Base-by-base conservation (phyloP, 176 grass and related monocot species). In the Eleusine coracana region DNA sequence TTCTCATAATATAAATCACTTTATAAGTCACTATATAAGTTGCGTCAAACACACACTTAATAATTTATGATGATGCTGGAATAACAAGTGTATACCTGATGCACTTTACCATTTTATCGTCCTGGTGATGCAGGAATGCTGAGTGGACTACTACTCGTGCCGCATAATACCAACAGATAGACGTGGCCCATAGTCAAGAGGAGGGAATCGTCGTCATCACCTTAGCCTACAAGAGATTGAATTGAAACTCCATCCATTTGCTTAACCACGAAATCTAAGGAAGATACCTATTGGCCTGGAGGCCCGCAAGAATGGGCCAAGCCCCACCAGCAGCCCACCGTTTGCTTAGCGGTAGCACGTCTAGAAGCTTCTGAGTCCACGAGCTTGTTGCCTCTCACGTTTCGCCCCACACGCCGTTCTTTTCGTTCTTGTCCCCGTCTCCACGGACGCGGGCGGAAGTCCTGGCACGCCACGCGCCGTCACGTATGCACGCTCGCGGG, bases 311-410 rank as follows among this genome's bases (percentile, higher is more conserved):
- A 37, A 40, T 28, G 36, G 48, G 11, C 13, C 65, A 28, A 68
- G n/a, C 66, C 78, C 31, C 31, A 34, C 31, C 49, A 58, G 25
- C 76, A 68, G 34, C 21, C 78, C 65, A 40, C 40, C 75, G 48
- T 41, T 8, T 6, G 10, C 21, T 79, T 49, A 34, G 31, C 31
- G 31, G 31, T 23, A 25, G 15, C 16, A 27, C 66, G 50, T 28
- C 50, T 29, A 81, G 48, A 81, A 28, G 66, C 14, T 71, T 71
- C 36, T 20, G 2, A 27, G 1, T 37, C 51, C 51, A 6, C 51
- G 16, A 17, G 49, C 51, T 20, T 46, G 12, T 51, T 51, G 49
- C 49, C 49, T 51, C 49, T 51, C 31, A 34, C 31, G 31, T 34
- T 2, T 34, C 31, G 31, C 31, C 31, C 31, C 31, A 34, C 31